A percentile compares a stretch with the other conserved stretches of the same genome.
These are phyloP conservation scores for Selenicereus undatus DNA, from an alignment of 148 eudicot species.

Conservation along the genomic window DNA sequence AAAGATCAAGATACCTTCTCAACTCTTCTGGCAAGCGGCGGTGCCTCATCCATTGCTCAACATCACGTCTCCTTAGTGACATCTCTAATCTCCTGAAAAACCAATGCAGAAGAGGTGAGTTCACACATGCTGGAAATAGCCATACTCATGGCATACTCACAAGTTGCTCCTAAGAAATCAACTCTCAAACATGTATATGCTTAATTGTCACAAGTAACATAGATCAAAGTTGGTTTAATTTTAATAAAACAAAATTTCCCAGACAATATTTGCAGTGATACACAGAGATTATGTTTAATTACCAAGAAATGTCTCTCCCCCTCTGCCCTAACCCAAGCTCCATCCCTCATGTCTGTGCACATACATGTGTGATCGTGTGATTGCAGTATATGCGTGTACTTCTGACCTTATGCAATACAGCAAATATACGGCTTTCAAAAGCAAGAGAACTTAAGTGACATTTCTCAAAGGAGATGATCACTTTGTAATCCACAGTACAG, in stretches of 20 bases:
- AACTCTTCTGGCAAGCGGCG: conserved; percentile 70
- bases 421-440: not conserved
- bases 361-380: not conserved
- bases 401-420: not conserved
- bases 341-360: not conserved
- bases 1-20: conserved; percentile 40
- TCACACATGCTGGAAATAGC: not conserved
- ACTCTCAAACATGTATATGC: not conserved
- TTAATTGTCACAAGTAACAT: not conserved
- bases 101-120: conserved; percentile 10
- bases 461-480: not conserved
- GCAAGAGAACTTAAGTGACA: not conserved
- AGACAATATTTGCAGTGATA: not conserved
- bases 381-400: not conserved
- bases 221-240: not conserved
- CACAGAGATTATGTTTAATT: not conserved
- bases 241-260: not conserved
- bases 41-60: conserved; percentile 93
- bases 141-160: not conserved
- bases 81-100: conserved; percentile 55
- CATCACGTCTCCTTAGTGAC: conserved; percentile 80
- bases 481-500: too few relatives aligned
- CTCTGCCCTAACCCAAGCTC: not conserved
- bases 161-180: not conserved
- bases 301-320: not conserved